Conservation (phyloP, 768 basidiomycete species). For the Psilocybe azurescens region DNA sequence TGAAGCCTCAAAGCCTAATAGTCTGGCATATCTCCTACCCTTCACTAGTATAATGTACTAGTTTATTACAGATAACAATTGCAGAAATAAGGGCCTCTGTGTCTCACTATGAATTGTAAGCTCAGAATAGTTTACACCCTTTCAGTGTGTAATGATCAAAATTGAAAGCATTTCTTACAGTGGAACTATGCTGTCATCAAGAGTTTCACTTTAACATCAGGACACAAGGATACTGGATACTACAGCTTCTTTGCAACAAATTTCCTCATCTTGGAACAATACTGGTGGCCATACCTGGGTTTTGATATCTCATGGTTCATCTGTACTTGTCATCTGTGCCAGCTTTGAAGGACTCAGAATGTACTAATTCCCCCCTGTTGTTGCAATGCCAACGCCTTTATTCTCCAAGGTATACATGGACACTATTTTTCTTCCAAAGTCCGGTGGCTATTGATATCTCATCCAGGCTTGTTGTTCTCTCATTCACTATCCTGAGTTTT, state of each 20-base stretch:
- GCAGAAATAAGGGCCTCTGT: too few relatives aligned
- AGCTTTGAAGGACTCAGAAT: neutral
- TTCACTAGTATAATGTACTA: too few relatives aligned
- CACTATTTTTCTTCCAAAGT: neutral
- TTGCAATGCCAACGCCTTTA: neutral
- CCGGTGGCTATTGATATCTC: neutral
- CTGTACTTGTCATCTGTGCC: neutral
- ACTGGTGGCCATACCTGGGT: neutral
- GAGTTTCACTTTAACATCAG: slow-evolving; percentile 22
- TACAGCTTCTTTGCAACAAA: slow-evolving; percentile 27
- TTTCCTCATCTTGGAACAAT: slow-evolving; percentile 17
- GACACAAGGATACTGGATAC: slow-evolving; percentile 28
- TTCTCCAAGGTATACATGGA: neutral
- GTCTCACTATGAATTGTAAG: too few relatives aligned
- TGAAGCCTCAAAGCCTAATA: too few relatives aligned
- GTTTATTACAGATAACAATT: too few relatives aligned
- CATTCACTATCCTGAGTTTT: neutral
- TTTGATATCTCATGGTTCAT: neutral
- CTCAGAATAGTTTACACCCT: too few relatives aligned
- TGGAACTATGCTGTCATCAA: too few relatives aligned
- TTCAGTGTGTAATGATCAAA: too few relatives aligned
- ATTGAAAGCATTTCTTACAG: too few relatives aligned
- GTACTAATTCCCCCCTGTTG: neutral
- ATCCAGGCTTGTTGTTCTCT: slow-evolving; percentile 20
- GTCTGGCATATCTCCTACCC: too few relatives aligned